Conservation (phyloP, 2,329 filamentous ascomycete species). For the Aulographum hederae region DNA sequence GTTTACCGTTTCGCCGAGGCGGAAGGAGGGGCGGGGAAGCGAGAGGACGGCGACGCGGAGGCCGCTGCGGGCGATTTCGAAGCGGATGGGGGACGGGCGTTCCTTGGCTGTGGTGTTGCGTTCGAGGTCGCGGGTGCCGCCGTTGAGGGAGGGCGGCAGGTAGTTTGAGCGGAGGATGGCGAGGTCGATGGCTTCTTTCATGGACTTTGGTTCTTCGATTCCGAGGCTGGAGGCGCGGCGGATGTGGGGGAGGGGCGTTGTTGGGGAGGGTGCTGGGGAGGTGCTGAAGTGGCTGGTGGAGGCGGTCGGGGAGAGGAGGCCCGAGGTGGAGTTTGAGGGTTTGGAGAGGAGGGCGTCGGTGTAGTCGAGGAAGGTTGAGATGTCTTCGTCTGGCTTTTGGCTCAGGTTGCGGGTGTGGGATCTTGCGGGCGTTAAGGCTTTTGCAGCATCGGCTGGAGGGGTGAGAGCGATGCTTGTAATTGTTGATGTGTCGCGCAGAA, state of each 20-base stretch:
- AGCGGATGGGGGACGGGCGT: no score
- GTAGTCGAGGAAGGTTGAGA: conserved; percentile 18
- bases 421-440: no score
- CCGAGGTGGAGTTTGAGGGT: conserved; percentile 20
- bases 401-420: conserved; percentile 3
- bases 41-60: conserved; percentile 80
- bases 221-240: conserved; percentile 31
- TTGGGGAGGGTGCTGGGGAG: conserved; percentile 19
- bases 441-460: conserved; percentile 6
- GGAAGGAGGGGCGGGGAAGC: conserved; percentile 72
- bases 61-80: conserved; percentile 88
- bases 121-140: conserved; percentile 23
- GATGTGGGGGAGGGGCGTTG: no score
- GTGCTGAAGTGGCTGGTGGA: conserved; percentile 50
- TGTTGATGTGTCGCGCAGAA: conserved; percentile 66
- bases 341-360: conserved; percentile 28
- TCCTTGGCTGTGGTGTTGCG: no score
- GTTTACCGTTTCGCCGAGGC: conserved; percentile 72
- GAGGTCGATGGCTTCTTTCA: conserved; percentile 76
- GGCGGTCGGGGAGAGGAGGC: conserved; percentile 52
- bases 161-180: conserved; percentile 65
- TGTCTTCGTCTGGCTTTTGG: conserved; percentile 22
- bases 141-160: conserved; percentile 39
- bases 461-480: conserved; percentile 17
- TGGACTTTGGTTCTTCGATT: conserved; percentile 43